phyloP scores from a whole-genome alignment of 345 rosid genomes.

The Eucalyptus marginata region DNA sequence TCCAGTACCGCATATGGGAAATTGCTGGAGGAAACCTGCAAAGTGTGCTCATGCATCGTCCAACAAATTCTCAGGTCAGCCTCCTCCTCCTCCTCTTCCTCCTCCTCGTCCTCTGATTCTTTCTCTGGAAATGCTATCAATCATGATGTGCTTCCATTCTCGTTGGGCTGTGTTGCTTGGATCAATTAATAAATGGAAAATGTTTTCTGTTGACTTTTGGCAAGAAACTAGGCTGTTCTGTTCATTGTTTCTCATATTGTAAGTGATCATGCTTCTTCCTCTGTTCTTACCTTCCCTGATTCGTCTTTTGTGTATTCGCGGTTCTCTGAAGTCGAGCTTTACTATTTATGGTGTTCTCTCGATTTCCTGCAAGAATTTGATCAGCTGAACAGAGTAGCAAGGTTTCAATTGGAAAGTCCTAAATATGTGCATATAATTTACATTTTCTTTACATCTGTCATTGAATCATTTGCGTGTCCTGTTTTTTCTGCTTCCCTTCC shows the following conservation, averaged over 20 bases:
- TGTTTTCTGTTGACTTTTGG: background rate
- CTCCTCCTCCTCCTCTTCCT: background rate
- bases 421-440: background rate
- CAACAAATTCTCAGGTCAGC: background rate
- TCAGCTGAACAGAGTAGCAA: background rate
- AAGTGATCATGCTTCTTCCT: background rate
- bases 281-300: background rate
- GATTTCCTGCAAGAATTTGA: background rate
- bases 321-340: background rate
- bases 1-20: background rate
- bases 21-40: background rate
- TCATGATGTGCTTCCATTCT: background rate
- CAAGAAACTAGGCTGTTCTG: background rate
- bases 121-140: background rate
- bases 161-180: background rate
- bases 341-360: background rate
- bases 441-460: background rate
- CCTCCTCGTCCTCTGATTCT: background rate
- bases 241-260: background rate
- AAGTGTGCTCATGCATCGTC: slow-evolving; percentile 1
- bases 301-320: background rate
- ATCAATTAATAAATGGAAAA: background rate
- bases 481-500: background rate
- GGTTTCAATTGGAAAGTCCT: background rate
- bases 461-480: background rate